These are phyloP conservation scores for Trapa incisa DNA, from an alignment of 345 rosid species.

Conservation along the genomic window DNA sequence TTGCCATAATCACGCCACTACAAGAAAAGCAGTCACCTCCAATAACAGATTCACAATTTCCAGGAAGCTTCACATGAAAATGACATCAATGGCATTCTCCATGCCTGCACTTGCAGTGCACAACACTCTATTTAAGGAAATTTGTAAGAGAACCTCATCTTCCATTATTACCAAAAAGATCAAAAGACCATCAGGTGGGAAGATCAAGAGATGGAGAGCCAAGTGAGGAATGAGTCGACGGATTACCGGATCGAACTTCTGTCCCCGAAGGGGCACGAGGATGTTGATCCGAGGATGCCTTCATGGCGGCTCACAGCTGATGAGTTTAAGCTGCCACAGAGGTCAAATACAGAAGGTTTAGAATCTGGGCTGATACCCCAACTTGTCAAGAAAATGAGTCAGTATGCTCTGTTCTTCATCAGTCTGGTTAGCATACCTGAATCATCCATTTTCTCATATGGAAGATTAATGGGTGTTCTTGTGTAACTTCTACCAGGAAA, in stretches of 20 bases:
- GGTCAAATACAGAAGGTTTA: background rate
- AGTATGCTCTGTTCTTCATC: background rate
- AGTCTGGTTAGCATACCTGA: background rate
- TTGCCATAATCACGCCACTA: too few species aligned
- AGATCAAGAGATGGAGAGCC: too few species aligned
- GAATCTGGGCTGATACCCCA: background rate
- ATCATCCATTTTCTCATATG: background rate
- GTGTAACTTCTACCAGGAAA: conserved; percentile 25
- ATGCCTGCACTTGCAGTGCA: too few species aligned
- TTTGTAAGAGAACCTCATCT: too few species aligned
- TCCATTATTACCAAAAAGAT: too few species aligned
- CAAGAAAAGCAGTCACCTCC: too few species aligned
- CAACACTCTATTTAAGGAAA: too few species aligned
- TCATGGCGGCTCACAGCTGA: background rate
- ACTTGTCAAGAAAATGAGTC: conserved; percentile 1
- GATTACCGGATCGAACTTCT: conserved; percentile 1
- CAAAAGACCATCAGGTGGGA: too few species aligned
- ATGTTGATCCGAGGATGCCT: background rate
- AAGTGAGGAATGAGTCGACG: background rate
- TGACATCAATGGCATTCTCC: too few species aligned
- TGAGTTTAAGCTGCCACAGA: background rate
- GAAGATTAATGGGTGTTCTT: background rate
- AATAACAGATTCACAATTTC: too few species aligned
- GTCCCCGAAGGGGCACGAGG: background rate
- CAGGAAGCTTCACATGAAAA: too few species aligned